A percentile compares a stretch with the other conserved stretches of the same genome.
Conservation (phyloP, 257 asterid genomes). For the Vinca minor region DNA sequence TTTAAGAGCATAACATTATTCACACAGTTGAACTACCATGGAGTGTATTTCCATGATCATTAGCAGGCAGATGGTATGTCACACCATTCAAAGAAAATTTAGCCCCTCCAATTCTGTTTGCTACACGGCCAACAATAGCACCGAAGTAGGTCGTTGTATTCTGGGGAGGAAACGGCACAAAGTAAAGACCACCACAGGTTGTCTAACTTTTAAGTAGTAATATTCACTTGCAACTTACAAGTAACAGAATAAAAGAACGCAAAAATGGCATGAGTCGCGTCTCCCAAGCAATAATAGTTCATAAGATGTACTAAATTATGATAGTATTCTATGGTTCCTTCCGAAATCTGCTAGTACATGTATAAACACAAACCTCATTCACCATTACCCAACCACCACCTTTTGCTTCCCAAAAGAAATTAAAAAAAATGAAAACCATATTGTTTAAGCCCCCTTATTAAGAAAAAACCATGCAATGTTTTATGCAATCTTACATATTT, state of each 20-base stretch:
- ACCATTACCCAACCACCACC: not conserved
- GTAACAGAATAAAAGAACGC: too few species aligned
- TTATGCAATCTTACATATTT: not conserved
- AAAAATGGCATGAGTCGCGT: too few species aligned
- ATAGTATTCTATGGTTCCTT: not conserved
- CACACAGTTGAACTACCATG: constrained; percentile 42
- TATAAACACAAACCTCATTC: not conserved
- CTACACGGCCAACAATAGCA: constrained; percentile 73
- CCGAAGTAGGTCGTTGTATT: constrained; percentile 72
- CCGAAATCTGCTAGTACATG: not conserved
- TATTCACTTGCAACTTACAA: not conserved
- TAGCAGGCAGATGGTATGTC: constrained; percentile 45
- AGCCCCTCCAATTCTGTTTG: constrained; percentile 78
- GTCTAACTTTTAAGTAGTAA: not conserved
- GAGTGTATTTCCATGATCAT: constrained; percentile 83
- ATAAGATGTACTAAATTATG: not conserved
- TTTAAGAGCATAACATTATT: not conserved
- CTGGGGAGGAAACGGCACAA: constrained; percentile 32
- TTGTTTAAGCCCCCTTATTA: too few species aligned
- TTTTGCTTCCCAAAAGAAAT: not conserved
- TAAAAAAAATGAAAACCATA: not conserved
- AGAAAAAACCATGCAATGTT: too few species aligned
- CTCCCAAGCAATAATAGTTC: too few species aligned
- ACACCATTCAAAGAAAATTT: constrained; percentile 47
- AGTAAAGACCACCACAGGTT: not conserved